Base-by-base conservation (phyloP, 805 yeast genomes). In the Lachancea sp. region DNA sequence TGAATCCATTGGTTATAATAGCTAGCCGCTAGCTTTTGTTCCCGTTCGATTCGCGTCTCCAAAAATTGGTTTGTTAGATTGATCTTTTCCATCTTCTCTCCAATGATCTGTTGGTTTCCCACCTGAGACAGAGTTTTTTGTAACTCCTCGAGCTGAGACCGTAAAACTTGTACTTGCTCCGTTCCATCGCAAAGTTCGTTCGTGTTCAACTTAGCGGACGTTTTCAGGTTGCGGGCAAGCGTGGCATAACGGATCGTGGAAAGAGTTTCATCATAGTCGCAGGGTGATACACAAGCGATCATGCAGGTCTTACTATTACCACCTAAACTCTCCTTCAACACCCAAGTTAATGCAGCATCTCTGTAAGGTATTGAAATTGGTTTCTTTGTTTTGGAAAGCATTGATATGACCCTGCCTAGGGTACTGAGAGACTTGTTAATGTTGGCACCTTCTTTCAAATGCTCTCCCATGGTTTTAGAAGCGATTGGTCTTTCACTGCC, bases 241-340 rank as follows among this genome's bases (percentile, higher is more conserved):
- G 77, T 80, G 1, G 95, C 94, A 56, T 85, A 85, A 45, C 88
- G 67, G 42, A 85, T 63, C 0, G 95, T 85, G 29, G 84, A 81
- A 49, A 78, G 58, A 0, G 87, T 78, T 52, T 85, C 95, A 16
- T 83, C 89, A 57, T 76, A 80, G 51, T 83, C 90, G 13, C 77
- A 69, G 0, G 95, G 94, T 0, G 94, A 78, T 0, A 87, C 69
- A 56, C 94, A 86, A 16, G 92, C 92, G n/a, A 87, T 73, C 83
- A 87, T 77, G 1, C 81, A 80, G 0, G 95, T 88, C 53, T 82
- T 83, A n/a, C 92, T 80, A 54, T 83, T 83, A 1, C 96, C 96
- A 1, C 92, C 87, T 26, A 86, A 63, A 44, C 77, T 78, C 49
- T 83, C 90, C 52, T 79, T 80, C 46, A 85, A 65, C 2, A 85